Evolutionary conservation across 768 basidiomycete genomes (phyloP), one percentile per base, ranked within the genome.

Genomic region (Amanita muscaria): DNA sequence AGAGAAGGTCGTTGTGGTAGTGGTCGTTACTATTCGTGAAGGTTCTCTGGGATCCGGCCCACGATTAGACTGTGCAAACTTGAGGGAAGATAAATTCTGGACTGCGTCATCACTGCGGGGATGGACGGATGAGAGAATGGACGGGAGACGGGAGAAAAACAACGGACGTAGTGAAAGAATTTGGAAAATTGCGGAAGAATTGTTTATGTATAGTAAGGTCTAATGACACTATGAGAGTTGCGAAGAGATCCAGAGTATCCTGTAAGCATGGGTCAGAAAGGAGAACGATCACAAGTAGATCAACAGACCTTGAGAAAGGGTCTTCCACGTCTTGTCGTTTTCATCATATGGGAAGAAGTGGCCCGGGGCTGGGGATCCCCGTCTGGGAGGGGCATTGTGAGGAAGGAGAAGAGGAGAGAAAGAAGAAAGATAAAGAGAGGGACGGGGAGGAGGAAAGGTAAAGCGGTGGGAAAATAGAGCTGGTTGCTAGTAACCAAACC

Each of bases 1-100:
- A 50, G 91, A 91, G 70, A 99, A 99, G 25, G 96, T 99, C 33
- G 96, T 99, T 4, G 96, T 98, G 5, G 96, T 99, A 0, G 96
- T 99, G 1, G 96, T 99, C 57, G 96, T 99, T 60, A 99, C 87
- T 65, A 99, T 90, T 59, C 96, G 85, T 64, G 88, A 82, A 56
- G 92, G 91, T 65, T 99, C 96, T 69, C 90, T 85, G 54, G 96
- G 94, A 74, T 99, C 96, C 59, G 93, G 88, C 55, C 91, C 87
- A 60, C 96, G 89, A 70, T 92, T 94, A 44, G 96, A 98, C 69
- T 99, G 96, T 23, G 96, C 94, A 63, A 99, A 99, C 64, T 97
- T 98, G 59, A 99, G 80, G 3, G 88, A 88, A 27, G 91, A 85
- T 24, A 99, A 68, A 62, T 98, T 98, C 58, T 78, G 76, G 14